Percentiles rank a stretch among this genome's conserved stretches.
Evolutionary conservation across 208 protist species (phyloP).

Genomic region (Leishmania martiniquensis): DNA sequence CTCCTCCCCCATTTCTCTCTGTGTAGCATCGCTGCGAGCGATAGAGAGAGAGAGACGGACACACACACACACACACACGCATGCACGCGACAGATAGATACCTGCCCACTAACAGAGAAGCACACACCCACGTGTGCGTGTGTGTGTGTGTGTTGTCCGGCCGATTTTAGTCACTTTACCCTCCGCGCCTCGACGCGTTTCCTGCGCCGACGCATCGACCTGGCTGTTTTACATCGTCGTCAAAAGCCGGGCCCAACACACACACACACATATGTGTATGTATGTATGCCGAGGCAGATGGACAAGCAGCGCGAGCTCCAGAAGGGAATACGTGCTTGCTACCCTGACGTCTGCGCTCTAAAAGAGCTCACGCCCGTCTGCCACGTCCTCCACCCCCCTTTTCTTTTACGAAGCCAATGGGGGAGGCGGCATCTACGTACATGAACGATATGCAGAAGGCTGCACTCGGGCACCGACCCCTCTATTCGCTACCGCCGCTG

Average conservation of each 20-base stretch:
- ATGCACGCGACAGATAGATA: no score
- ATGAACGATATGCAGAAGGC: neutral
- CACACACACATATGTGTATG: neutral
- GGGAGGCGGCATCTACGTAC: neutral
- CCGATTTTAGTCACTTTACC: neutral
- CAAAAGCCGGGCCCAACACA: neutral
- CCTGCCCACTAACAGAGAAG: neutral
- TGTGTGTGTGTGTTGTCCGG: neutral
- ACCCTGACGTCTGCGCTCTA: neutral
- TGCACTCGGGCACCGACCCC: neutral
- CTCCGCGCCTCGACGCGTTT: neutral
- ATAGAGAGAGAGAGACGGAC: no score
- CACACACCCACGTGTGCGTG: neutral
- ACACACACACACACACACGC: no score
- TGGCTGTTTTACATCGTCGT: conserved; percentile 3
- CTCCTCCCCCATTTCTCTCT: no score
- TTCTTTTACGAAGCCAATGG: neutral
- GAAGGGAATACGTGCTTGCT: neutral
- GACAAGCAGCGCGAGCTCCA: neutral
- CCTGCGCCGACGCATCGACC: neutral
- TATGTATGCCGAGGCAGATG: neutral
- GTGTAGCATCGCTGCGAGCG: no score
- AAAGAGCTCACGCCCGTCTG: no score
- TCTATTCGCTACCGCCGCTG: neutral
- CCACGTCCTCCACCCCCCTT: neutral